Evolutionary conservation across 2,329 filamentous ascomycete genomes (phyloP), one percentile per base, ranked within the genome.

Genomic region (Pyricularia pennisetigena): DNA sequence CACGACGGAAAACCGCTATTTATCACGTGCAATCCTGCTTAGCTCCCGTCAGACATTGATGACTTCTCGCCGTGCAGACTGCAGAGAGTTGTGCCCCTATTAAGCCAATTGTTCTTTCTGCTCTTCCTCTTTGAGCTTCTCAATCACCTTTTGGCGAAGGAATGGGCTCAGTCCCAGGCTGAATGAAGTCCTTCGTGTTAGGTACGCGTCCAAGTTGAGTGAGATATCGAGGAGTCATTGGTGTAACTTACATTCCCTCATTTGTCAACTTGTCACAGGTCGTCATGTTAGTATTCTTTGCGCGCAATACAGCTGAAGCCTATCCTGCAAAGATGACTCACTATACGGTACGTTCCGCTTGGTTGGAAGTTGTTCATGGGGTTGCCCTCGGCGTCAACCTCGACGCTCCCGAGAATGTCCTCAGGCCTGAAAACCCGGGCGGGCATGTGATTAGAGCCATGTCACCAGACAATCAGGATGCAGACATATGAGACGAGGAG

Each of bases 331-430:
- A 23, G 4, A 41, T 26, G 14, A 67, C 66, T 59, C 62, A 67
- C 73, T 32, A 89, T 79, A 54, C 88, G 83, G 74, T 89, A 90
- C 20, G 70, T 74, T 10, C 72, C 72, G 0, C 72, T 73, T 1
- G 69, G 63, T 67, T 74, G 72, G 35, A 73, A 74, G 67, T 70
- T 71, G 64, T 70, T 68, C 12, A 71, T 69, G 6, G 71, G 30
- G 1, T 59, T 57, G 0, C 88, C 88, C 7, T 77, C 71, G 1
- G 80, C 81, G 73, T 89, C 82, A 5, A 90, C 88, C 74, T 90
- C 85, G 59, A 90, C 81, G 71, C 88, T 90, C 54, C 88, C 88
- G 68, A 91, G 79, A 54, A 91, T 91, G 73, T 91, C 88, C 73
- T 90, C 88, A 1, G 88, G 88, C 81, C 76, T 77, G 54, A 0